A percentile compares a stretch with the other conserved stretches of the same genome.
Evolutionary conservation across 805 yeast species (phyloP).

Genomic region (Torulaspora indica): DNA sequence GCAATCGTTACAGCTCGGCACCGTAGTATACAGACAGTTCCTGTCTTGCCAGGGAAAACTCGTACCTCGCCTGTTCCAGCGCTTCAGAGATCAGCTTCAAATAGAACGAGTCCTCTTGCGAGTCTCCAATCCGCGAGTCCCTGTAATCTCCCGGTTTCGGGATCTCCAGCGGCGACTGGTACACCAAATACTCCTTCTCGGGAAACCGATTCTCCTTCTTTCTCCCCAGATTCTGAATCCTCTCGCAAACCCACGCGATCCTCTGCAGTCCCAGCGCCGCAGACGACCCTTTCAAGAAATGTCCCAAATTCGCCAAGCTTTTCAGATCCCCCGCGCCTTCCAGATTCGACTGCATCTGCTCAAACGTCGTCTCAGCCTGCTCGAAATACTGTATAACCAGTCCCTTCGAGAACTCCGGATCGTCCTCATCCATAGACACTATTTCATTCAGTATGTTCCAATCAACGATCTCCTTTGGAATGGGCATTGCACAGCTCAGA

Average conservation of each 20-base stretch:
- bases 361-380: conserved; percentile 79
- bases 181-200: conserved; percentile 9
- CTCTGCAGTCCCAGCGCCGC: conserved; percentile 84
- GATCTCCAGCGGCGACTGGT: conserved; percentile 3
- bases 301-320: conserved; percentile 73
- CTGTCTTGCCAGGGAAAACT: conserved; percentile 42
- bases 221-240: conserved; percentile 83
- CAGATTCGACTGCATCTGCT: conserved; percentile 52
- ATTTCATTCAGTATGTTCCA: conserved; percentile 87
- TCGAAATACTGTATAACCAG: conserved; percentile 81
- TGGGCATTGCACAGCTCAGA: conserved; percentile 3
- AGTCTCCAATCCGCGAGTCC: conserved; percentile 31
- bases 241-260: conserved; percentile 83
- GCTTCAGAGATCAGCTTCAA: conserved; percentile 43
- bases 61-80: conserved; percentile 45
- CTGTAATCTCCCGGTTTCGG: conserved; percentile 14
- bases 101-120: conserved; percentile 38
- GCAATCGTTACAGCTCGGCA: conserved; percentile 23
- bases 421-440: conserved; percentile 94
- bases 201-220: conserved; percentile 33
- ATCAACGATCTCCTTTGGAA: conserved; percentile 62
- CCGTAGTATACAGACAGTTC: conserved; percentile 48
- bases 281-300: conserved; percentile 90
- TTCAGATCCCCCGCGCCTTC: conserved; percentile 43
- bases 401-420: conserved; percentile 78